A percentile compares a stretch with the other conserved stretches of the same genome.
phyloP scores from a whole-genome alignment of 1,284 basidiomycete species.

The Rhodotorula mucilaginosa region DNA sequence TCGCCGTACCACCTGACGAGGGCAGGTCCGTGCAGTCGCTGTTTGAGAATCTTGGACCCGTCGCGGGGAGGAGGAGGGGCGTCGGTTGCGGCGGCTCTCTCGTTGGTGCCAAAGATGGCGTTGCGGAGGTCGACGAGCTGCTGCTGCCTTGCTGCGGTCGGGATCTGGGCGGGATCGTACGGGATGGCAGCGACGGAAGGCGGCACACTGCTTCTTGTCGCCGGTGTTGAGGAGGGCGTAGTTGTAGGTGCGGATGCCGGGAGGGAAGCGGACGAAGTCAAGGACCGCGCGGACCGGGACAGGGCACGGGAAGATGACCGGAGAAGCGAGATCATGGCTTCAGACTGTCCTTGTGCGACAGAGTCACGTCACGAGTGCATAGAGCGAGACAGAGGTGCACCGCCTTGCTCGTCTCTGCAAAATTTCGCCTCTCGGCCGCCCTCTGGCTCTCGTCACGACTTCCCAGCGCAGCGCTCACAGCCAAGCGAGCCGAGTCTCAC shows the following conservation, averaged over 20 bases:
- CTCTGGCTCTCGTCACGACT: too few relatives aligned
- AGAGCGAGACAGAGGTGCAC: too few relatives aligned
- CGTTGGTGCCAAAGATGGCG: slow-evolving; percentile 80
- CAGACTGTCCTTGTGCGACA: too few relatives aligned
- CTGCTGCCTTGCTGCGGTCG: slow-evolving; percentile 28
- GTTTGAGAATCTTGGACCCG: slow-evolving; percentile 78
- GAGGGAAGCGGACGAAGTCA: not conserved
- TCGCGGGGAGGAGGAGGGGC: slow-evolving; percentile 54
- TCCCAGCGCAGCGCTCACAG: too few relatives aligned
- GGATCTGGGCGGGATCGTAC: slow-evolving; percentile 9
- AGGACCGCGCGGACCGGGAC: too few relatives aligned
- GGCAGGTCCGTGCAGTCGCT: slow-evolving; percentile 69
- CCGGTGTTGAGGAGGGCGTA: not conserved
- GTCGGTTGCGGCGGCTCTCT: slow-evolving; percentile 55
- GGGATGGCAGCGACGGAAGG: not conserved
- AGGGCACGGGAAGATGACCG: too few relatives aligned
- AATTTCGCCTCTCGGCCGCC: too few relatives aligned
- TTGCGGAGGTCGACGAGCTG: slow-evolving; percentile 51
- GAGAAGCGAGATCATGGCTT: too few relatives aligned
- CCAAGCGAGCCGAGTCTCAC: too few relatives aligned
- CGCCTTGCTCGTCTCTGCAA: too few relatives aligned
- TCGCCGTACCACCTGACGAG: slow-evolving; percentile 69
- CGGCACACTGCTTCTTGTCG: not conserved
- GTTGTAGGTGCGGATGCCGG: not conserved
- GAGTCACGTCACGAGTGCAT: too few relatives aligned